Evolutionary conservation across 2,329 filamentous ascomycete species (phyloP).

Genomic region (Gremmenia infestans): DNA sequence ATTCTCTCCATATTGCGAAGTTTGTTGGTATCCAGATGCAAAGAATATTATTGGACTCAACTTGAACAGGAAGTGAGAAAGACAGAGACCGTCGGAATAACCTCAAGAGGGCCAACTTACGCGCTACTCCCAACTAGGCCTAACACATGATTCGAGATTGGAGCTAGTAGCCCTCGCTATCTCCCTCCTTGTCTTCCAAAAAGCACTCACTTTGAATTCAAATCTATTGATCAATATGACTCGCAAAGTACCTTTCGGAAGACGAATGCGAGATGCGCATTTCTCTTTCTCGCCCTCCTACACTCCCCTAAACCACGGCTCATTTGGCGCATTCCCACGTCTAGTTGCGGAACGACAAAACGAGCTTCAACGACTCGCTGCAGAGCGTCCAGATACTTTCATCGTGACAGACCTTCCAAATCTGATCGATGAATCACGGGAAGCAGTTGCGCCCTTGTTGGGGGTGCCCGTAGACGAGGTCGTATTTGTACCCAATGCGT

Average conservation of each 20-base stretch:
- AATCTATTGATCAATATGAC: neutral
- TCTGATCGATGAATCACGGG: slow-evolving; percentile 59
- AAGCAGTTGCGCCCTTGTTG: slow-evolving; percentile 59
- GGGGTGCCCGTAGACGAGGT: slow-evolving; percentile 59
- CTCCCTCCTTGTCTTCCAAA: neutral
- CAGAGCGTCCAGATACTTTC: slow-evolving; percentile 68
- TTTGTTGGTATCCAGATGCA: no score
- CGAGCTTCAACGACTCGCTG: slow-evolving; percentile 56
- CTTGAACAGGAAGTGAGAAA: no score
- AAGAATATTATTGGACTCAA: no score
- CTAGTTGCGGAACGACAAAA: slow-evolving; percentile 58
- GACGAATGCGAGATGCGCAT: slow-evolving; percentile 18
- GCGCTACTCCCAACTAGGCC: no score
- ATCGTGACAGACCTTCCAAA: slow-evolving; percentile 62
- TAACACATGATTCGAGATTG: no score
- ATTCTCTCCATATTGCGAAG: no score
- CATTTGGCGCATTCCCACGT: slow-evolving; percentile 71
- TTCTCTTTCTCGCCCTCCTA: slow-evolving; percentile 23
- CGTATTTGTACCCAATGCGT: slow-evolving; percentile 78
- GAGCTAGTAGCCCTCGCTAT: neutral
- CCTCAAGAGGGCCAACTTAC: no score
- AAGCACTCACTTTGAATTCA: no score
- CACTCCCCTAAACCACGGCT: slow-evolving; percentile 44
- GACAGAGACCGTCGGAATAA: no score
- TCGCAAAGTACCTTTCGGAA: slow-evolving; percentile 20